Conservation (phyloP, 164 flowering plant genomes). For the Annona squamosa region DNA sequence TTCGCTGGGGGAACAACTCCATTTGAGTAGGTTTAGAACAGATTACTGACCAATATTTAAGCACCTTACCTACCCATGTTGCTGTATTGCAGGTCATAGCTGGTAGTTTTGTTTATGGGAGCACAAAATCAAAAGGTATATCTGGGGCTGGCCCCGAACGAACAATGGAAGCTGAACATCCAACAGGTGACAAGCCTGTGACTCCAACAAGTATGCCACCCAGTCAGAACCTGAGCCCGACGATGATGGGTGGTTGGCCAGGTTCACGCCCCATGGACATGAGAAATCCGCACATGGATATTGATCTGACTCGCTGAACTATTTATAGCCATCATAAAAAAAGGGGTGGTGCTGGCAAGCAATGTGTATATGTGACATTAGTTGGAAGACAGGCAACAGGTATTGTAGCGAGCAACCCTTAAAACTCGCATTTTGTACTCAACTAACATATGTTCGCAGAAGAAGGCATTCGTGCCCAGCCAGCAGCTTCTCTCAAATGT, state of each 20-base stretch:
- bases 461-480: neutral
- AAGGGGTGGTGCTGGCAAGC: slow-evolving; percentile 10
- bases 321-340: slow-evolving; percentile 6
- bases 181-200: slow-evolving; percentile 27
- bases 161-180: slow-evolving; percentile 23
- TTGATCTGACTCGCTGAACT: slow-evolving; percentile 68
- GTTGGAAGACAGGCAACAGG: neutral
- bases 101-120: slow-evolving; percentile 37
- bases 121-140: slow-evolving; percentile 42
- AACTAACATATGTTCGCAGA: slow-evolving; percentile 17
- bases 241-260: slow-evolving; percentile 40
- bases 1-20: no score
- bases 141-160: slow-evolving; percentile 20
- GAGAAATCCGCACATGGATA: slow-evolving; percentile 48
- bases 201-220: slow-evolving; percentile 24
- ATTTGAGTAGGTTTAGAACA: neutral
- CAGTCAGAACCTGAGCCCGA: slow-evolving; percentile 27
- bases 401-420: neutral
- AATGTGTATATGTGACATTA: slow-evolving; percentile 35
- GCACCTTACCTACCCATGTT: neutral
- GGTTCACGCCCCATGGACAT: slow-evolving; percentile 41
- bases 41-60: neutral
- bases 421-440: slow-evolving; percentile 9
- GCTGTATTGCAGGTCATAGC: slow-evolving; percentile 55
- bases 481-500: neutral